Evolutionary conservation across 441 rosid species (phyloP), one percentile per base, ranked within the genome.

Genomic region (Syzygium malaccense): DNA sequence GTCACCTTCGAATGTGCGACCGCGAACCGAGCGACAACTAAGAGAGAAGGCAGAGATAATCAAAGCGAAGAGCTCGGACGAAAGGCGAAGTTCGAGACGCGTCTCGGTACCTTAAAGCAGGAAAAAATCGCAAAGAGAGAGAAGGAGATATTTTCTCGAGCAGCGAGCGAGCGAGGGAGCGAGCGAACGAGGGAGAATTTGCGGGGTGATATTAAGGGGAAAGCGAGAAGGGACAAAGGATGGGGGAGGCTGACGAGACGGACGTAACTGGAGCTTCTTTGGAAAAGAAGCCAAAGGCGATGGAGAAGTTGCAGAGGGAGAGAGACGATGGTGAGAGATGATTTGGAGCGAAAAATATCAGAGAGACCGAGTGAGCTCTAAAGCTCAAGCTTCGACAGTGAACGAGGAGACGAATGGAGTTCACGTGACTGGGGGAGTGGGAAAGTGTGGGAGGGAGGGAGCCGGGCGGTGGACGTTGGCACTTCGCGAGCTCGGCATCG

Each of bases 381-480:
- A 23, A 37, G 83, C 26, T 6, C 4, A 17, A 71, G 80, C 80
- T 9, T 10, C 10, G 79, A 33, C 19, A 68, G 45, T 17, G 66
- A 28, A 28, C 30, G 48, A 45, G 62, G 66, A 25, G 7, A 37
- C 12, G 51, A 37, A 3, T 30, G 25, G 28, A 23, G 83, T 14
- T 75, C 83, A 75, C 51, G 2, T 75, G 83, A 75, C 51, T 2
- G 18, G 51, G 51, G 23, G 23, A 1, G 23, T 8, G 49, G 1
- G 9, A 0, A 19, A 37, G 51, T 0, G n/a, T 1, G 13, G 80
- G 51, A 26, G 51, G n/a, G 18, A 13, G 48, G 48, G 48, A 45
- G 48, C 48, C 9, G 48, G 48, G 83, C 15, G 51, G 83, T 41
- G 83, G 83, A 12, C 51, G 6, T 41, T 75, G 83, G 83, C 51